phyloP scores from a whole-genome alignment of 345 rosid species.

The Rhodamnia argentea region DNA sequence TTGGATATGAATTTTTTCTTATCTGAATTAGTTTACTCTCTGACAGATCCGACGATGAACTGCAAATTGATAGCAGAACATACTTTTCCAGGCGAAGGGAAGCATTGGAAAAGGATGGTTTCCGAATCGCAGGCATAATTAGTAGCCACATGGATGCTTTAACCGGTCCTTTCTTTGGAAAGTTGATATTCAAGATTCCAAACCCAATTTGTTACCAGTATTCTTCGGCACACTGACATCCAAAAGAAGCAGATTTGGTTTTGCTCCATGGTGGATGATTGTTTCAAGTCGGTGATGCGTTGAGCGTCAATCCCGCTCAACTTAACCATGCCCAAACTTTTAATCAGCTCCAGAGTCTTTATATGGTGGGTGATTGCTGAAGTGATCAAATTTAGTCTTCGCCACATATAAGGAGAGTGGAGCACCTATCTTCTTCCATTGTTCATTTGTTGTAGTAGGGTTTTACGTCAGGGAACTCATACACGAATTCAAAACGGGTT shows the following conservation, averaged over 20 bases:
- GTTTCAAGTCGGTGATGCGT: background rate
- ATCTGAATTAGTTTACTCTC: background rate
- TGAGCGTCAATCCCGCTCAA: background rate
- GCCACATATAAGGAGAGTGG: background rate
- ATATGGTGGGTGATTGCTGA: background rate
- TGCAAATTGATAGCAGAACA: conserved; percentile 19
- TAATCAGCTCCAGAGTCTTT: background rate
- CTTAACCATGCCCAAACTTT: background rate
- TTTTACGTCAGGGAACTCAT: background rate
- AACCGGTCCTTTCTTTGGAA: conserved; percentile 25
- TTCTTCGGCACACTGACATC: background rate
- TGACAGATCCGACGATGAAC: conserved; percentile 42
- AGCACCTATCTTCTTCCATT: background rate
- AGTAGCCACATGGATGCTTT: conserved; percentile 66
- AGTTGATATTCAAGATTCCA: conserved; percentile 60
- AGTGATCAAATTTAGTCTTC: background rate
- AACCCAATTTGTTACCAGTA: conserved; percentile 18
- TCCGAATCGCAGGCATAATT: conserved; percentile 37
- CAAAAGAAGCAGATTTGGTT: background rate
- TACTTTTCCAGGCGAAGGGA: conserved; percentile 26
- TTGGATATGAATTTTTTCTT: background rate
- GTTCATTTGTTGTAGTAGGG: background rate
- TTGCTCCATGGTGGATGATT: background rate
- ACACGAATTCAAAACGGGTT: background rate
- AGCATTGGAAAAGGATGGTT: conserved; percentile 18